These are phyloP conservation scores for Blastobotrys parvus DNA, from an alignment of 805 yeast species.

Conservation along the genomic window DNA sequence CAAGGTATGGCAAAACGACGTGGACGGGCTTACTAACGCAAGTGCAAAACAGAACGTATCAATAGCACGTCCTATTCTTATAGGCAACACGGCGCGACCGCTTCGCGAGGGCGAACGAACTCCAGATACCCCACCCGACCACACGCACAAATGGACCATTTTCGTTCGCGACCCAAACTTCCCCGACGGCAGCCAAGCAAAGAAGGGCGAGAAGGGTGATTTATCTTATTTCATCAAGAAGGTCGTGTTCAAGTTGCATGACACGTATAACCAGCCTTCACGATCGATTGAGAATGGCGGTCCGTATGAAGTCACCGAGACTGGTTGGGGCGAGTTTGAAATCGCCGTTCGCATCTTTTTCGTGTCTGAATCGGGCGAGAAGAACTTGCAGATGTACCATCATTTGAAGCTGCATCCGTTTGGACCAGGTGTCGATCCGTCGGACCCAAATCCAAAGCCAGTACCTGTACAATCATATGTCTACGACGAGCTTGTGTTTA, in stretches of 20 bases:
- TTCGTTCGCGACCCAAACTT: conserved; percentile 77
- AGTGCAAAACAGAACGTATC: conserved; percentile 42
- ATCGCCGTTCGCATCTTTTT: conserved; percentile 81
- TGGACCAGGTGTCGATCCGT: conserved; percentile 10
- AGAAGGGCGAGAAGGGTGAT: conserved; percentile 33
- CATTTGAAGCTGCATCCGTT: conserved; percentile 90
- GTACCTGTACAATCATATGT: conserved; percentile 48
- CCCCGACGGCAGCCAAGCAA: conserved; percentile 3
- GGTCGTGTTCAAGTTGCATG: conserved; percentile 92
- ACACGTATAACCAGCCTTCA: conserved; percentile 83
- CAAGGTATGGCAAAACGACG: conserved; percentile 1
- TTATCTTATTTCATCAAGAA: conserved; percentile 73
- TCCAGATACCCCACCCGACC: conserved; percentile 70
- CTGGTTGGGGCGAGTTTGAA: conserved; percentile 99
- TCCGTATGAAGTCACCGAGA: conserved; percentile 93
- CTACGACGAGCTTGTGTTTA: conserved; percentile 88
- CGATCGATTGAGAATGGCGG: conserved; percentile 78
- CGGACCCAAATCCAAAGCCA: conserved; percentile 18
- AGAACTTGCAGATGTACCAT: conserved; percentile 77
- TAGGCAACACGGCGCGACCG: conserved; percentile 75
- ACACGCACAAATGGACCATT: conserved; percentile 93
- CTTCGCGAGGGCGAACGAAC: conserved; percentile 46
- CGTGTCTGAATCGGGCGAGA: conserved; percentile 79
- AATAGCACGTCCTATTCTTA: conserved; percentile 67
- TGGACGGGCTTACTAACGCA: too few species aligned